Percentiles rank a stretch among this genome's conserved stretches.
Conservation (phyloP, 495 filamentous ascomycete species). For the Xylaria curta region DNA sequence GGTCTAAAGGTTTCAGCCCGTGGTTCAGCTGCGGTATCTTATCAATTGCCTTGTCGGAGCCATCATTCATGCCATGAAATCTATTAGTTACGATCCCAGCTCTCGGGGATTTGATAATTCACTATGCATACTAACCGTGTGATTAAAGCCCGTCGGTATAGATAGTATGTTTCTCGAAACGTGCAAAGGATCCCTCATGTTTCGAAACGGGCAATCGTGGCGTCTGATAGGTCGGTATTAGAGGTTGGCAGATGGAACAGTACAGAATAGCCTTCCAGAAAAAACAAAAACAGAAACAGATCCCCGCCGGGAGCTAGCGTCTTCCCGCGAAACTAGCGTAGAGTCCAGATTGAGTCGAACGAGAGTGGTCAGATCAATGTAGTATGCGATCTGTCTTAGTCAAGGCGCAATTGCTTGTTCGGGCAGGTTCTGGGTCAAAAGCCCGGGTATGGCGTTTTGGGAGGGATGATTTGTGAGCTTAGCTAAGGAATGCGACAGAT, state of each 20-base stretch:
- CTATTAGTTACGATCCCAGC: constrained; percentile 7
- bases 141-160: constrained; percentile 9
- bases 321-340: constrained; percentile 1
- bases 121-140: neutral
- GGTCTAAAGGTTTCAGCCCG: constrained; percentile 13
- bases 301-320: constrained; percentile 11
- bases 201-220: constrained; percentile 22
- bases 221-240: constrained; percentile 14
- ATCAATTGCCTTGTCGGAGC: neutral
- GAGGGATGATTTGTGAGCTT: constrained; percentile 14
- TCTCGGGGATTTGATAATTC: neutral
- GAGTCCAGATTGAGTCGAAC: constrained; percentile 5
- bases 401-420: constrained; percentile 8
- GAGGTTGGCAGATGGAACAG: neutral
- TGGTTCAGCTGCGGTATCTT: constrained; percentile 9
- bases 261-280: neutral
- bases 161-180: constrained; percentile 20
- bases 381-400: constrained; percentile 7
- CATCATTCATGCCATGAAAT: constrained; percentile 1
- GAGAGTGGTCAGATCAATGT: neutral
- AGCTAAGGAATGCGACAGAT: constrained; percentile 12
- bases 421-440: constrained; percentile 1
- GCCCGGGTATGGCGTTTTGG: neutral
- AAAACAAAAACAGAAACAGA: constrained; percentile 16
- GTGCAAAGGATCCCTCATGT: constrained; percentile 7